Base-by-base conservation (phyloP, 2,329 filamentous ascomycete genomes). In the Talaromyces atroroseus region DNA sequence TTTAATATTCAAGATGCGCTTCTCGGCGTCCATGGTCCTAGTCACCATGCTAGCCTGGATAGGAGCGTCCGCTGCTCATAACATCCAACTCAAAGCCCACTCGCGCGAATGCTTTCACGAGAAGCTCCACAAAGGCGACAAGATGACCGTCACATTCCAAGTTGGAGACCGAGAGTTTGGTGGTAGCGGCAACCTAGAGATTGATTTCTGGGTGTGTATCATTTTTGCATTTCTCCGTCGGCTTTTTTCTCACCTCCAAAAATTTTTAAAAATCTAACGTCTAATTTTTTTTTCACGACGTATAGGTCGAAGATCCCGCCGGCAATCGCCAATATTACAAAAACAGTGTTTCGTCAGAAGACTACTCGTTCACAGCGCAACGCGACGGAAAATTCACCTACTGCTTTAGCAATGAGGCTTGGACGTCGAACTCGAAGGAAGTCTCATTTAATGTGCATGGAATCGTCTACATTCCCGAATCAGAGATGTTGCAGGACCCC, bases 351-450 rank as follows among this genome's bases (percentile, higher is more conserved):
- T 92, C 92, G 61, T 92, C 89, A 66, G 94, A 94, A 71, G 92
- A 97, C 75, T 90, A 95, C 78, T 89, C 89, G 58, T 97, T 99
- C 76, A 88, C 85, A 40, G 92, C 94, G 52, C 79, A 82, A 65
- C 77, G 85, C 69, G 92, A 99, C 73, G 94, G 94, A 63, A 91
- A 89, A 77, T 96, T 89, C 78, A 80, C 83, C 57, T 99, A 99
- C 84, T 99, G 94, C 84, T 99, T 99, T 79, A 95, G 94, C 76
- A 99, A 99, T 77, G 92, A 97, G 80, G 88, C 94, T 74, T 99
- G 92, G 91, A 89, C 90, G 58, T 91, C 92, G 58, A 90, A 90
- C 74, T 95, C 85, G 71, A 99, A 99, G 78, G 94, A 99, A 75
- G 92, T 99, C 54, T 95, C 90, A 56, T 99, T 99, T 84, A 99